These are phyloP conservation scores for Aureobasidium zeae DNA, from an alignment of 2,329 filamentous ascomycete genomes.

Conservation along the genomic window DNA sequence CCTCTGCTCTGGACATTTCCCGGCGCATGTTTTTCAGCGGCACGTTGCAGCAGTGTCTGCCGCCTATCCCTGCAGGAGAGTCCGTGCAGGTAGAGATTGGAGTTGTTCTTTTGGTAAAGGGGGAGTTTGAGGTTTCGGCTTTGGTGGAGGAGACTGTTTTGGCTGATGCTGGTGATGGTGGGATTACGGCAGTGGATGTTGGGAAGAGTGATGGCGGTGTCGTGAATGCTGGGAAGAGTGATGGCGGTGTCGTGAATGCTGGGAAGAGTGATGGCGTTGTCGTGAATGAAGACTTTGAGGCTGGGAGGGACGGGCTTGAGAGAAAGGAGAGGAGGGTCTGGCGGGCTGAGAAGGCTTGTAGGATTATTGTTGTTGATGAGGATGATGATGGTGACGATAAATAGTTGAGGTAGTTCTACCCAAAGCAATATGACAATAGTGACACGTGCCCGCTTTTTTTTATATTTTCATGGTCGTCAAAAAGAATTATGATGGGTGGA, in stretches of 20 bases:
- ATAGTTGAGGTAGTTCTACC: too few relatives aligned
- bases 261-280: not conserved
- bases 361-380: conserved; percentile 7
- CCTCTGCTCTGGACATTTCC: conserved; percentile 68
- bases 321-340: conserved; percentile 15
- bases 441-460: too few relatives aligned
- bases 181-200: too few relatives aligned
- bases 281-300: conserved; percentile 2
- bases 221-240: too few relatives aligned
- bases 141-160: conserved; percentile 66
- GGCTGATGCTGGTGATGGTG: too few relatives aligned
- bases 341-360: conserved; percentile 16
- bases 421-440: too few relatives aligned
- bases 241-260: too few relatives aligned
- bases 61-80: conserved; percentile 50
- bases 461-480: too few relatives aligned
- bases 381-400: too few relatives aligned
- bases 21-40: conserved; percentile 80
- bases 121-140: conserved; percentile 73
- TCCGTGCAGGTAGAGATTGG: conserved; percentile 56
- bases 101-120: conserved; percentile 65
- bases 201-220: too few relatives aligned
- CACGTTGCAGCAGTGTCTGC: conserved; percentile 65
- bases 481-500: too few relatives aligned
- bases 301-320: not conserved